Base-by-base conservation (phyloP, 345 rosid genomes). In the Clausena lansium region DNA sequence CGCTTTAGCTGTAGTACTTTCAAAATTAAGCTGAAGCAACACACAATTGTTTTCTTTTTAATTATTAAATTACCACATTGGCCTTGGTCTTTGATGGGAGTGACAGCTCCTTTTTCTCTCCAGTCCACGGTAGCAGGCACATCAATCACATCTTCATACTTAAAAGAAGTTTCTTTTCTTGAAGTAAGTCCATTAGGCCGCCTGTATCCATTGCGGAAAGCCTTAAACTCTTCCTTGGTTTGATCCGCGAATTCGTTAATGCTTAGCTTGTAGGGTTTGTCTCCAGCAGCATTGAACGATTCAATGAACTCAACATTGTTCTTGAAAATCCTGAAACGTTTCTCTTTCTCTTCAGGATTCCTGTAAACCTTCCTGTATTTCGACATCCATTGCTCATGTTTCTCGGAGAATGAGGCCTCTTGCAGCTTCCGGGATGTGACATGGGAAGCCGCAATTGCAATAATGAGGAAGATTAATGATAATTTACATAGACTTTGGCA, bases 81-180 rank as follows among this genome's bases (percentile, higher is more conserved):
- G 22, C 85, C 83, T 81, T 88, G 91, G 79, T 81, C 57, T 73
- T 86, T 86, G 28, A 88, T 69, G n/a, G 83, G 59, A 27, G 83
- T 83, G 28, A 88, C 88, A 59, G 87, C 91, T 69, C 88, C 91
- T 55, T 81, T 82, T 14, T 82, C 75, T 67, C 91, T 83, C 89
- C 89, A 85, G 27, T 88, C 90, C 78, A 86, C 73, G 52, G 60
- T 67, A 11, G 74, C 52, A 0, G 90, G 88, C 55, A 86, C 80
- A 4, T 15, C 24, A 8, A 84, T 81, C 15, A 81, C 83, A 74
- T 86, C 83, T 52, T 76, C 84, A 25, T 85, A 85, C 84, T 76
- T 85, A 47, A 83, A 80, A 14, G 76, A 7, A n/a, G 71, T 28
- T 57, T 20, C 58, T 67, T 67, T 61, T 24, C 36, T 36, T 14